Percentiles rank a stretch among this genome's conserved stretches.
Conservation (phyloP, 2,329 filamentous ascomycete genomes). For the Penicillium sp. region DNA sequence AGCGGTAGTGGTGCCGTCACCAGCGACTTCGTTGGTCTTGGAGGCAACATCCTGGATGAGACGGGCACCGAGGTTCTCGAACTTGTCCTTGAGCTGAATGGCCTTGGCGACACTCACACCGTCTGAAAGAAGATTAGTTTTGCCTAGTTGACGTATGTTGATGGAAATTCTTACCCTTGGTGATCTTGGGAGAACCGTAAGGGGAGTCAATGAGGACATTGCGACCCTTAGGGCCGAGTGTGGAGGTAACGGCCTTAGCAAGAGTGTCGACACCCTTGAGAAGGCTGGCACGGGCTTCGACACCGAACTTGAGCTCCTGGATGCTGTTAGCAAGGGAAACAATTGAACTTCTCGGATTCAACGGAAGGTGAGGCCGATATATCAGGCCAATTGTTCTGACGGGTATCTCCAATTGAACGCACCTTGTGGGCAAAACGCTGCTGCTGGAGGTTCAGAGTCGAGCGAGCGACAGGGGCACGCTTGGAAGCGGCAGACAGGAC, state of each 20-base stretch:
- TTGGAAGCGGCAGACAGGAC: constrained; percentile 62
- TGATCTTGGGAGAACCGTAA: constrained; percentile 99
- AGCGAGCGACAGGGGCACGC: constrained; percentile 58
- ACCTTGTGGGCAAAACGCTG: constrained; percentile 98
- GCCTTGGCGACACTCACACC: constrained; percentile 88
- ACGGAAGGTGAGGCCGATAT: constrained; percentile 16
- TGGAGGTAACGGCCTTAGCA: constrained; percentile 91
- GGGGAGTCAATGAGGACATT: constrained; percentile 98
- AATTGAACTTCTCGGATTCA: constrained; percentile 18
- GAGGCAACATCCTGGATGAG: constrained; percentile 96
- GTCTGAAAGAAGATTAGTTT: constrained; percentile 50
- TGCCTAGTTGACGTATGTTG: neutral
- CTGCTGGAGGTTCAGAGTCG: constrained; percentile 72
- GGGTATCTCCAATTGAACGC: constrained; percentile 29
- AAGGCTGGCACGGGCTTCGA: constrained; percentile 84
- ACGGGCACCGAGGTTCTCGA: constrained; percentile 97
- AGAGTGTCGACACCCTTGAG: constrained; percentile 95
- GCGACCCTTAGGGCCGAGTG: constrained; percentile 93
- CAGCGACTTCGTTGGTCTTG: constrained; percentile 98
- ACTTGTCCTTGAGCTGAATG: constrained; percentile 94
- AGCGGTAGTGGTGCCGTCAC: constrained; percentile 97
- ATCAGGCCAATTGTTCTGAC: neutral
- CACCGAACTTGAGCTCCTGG: constrained; percentile 96
- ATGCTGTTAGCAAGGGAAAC: constrained; percentile 31
- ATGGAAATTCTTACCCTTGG: constrained; percentile 71